Percentiles rank a stretch among this genome's conserved stretches.
Evolutionary conservation across 495 filamentous ascomycete genomes (phyloP).

Genomic region (Lasiosphaeria hispida): DNA sequence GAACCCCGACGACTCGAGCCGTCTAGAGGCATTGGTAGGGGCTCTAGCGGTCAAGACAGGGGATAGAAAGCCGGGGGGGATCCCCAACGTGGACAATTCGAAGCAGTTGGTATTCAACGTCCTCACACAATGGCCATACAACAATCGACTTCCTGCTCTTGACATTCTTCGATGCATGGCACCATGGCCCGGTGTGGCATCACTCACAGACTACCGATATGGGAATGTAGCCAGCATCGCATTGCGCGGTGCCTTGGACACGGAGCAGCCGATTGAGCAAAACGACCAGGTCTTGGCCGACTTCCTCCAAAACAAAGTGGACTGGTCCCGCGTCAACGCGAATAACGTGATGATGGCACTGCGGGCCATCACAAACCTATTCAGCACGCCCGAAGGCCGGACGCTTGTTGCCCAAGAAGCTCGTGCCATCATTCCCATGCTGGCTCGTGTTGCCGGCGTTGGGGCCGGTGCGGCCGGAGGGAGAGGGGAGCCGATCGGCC

Average conservation of each 20-base stretch:
- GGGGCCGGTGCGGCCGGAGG: constrained; percentile 29
- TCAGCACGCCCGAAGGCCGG: constrained; percentile 70
- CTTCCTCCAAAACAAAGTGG: constrained; percentile 12
- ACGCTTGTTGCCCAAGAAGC: constrained; percentile 57
- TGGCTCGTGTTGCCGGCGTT: constrained; percentile 45
- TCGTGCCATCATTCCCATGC: constrained; percentile 46
- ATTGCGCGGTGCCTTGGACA: constrained; percentile 45
- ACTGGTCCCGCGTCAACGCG: constrained; percentile 30
- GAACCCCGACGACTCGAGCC: constrained; percentile 63
- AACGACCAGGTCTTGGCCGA: constrained; percentile 35
- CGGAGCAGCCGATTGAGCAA: constrained; percentile 21
- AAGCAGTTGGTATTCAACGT: constrained; percentile 60
- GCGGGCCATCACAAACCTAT: constrained; percentile 83
- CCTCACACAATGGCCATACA: constrained; percentile 71
- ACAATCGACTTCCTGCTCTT: constrained; percentile 75
- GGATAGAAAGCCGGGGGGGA: constrained; percentile 41
- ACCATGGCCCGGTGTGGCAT: constrained; percentile 60
- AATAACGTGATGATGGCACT: constrained; percentile 87
- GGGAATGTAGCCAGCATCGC: constrained; percentile 52
- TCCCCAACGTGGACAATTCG: constrained; percentile 57
- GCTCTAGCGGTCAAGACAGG: background rate
- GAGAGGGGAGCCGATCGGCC: constrained; percentile 43
- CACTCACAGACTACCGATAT: constrained; percentile 39
- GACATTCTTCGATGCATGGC: constrained; percentile 82
- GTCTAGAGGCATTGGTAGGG: constrained; percentile 19